Evolutionary conservation across 352 stramenopile genomes (phyloP).

Genomic region (Plasmopara viticola): DNA sequence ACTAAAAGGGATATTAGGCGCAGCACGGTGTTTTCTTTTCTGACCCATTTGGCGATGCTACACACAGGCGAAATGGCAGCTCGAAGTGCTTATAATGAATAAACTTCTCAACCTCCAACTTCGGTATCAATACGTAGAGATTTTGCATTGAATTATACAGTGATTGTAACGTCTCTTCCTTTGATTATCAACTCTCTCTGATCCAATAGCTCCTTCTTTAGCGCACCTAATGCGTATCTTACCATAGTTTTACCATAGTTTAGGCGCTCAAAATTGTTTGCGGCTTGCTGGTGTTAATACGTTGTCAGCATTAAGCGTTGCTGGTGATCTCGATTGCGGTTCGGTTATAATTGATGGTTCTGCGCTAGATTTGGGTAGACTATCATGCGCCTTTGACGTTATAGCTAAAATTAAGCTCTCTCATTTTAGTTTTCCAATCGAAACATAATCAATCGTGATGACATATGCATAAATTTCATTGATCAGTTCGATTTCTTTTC

Average conservation of each 20-base stretch:
- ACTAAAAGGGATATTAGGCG: neutral
- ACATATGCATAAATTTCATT: too few species aligned
- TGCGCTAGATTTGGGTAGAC: neutral
- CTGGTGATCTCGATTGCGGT: neutral
- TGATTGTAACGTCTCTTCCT: neutral
- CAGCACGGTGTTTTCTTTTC: neutral
- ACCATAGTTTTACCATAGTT: too few species aligned
- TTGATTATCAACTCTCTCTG: neutral
- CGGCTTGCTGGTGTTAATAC: neutral
- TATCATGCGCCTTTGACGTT: neutral
- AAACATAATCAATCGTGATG: too few species aligned
- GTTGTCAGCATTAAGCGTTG: neutral
- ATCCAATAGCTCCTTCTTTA: conserved; percentile 1
- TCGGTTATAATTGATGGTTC: neutral
- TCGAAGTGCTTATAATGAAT: neutral
- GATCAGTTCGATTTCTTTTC: too few species aligned
- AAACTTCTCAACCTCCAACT: neutral
- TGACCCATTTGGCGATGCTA: neutral
- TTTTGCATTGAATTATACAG: neutral
- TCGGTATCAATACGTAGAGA: too few species aligned
- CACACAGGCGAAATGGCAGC: neutral
- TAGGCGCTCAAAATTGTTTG: neutral
- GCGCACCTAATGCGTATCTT: neutral
- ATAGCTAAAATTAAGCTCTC: too few species aligned
- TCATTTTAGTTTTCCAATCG: too few species aligned